A percentile compares a stretch with the other conserved stretches of the same genome.
phyloP scores from a whole-genome alignment of 306 rosid species.

The Ziziphus jujuba region DNA sequence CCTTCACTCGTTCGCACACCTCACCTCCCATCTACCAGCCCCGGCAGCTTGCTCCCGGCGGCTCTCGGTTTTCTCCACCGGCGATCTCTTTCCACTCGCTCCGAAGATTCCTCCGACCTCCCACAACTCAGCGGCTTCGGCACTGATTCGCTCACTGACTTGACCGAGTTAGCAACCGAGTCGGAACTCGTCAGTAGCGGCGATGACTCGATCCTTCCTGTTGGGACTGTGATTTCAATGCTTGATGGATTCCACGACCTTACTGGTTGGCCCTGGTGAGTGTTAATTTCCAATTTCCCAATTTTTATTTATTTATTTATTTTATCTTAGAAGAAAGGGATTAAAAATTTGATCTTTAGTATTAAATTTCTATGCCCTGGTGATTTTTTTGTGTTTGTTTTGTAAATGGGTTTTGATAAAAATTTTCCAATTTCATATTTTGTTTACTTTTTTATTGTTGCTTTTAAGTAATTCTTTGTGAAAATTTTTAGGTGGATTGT shows the following conservation, averaged over 20 bases:
- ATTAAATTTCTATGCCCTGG: neutral
- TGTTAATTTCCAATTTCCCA: neutral
- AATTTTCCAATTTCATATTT: neutral
- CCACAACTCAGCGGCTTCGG: constrained; percentile 20
- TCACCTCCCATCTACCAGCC: constrained; percentile 10
- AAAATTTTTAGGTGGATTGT: constrained; percentile 73
- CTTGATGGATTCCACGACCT: constrained; percentile 71
- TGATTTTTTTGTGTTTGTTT: neutral
- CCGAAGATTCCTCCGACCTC: constrained; percentile 35
- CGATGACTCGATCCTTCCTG: constrained; percentile 45
- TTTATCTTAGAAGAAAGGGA: neutral
- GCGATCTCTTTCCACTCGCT: constrained; percentile 50
- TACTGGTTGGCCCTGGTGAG: constrained; percentile 87
- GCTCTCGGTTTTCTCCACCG: constrained; percentile 37
- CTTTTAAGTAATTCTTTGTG: neutral
- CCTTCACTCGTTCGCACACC: constrained; percentile 14
- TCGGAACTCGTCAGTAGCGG: constrained; percentile 17
- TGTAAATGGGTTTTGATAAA: neutral
- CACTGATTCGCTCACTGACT: constrained; percentile 14
- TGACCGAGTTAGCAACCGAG: constrained; percentile 21
- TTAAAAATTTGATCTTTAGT: neutral
- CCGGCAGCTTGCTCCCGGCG: constrained; percentile 8
- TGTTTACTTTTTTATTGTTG: neutral
- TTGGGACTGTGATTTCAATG: constrained; percentile 47
- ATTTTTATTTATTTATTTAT: neutral